Evolutionary conservation across 257 asterid genomes (phyloP).

Genomic region (Lycium barbarum): DNA sequence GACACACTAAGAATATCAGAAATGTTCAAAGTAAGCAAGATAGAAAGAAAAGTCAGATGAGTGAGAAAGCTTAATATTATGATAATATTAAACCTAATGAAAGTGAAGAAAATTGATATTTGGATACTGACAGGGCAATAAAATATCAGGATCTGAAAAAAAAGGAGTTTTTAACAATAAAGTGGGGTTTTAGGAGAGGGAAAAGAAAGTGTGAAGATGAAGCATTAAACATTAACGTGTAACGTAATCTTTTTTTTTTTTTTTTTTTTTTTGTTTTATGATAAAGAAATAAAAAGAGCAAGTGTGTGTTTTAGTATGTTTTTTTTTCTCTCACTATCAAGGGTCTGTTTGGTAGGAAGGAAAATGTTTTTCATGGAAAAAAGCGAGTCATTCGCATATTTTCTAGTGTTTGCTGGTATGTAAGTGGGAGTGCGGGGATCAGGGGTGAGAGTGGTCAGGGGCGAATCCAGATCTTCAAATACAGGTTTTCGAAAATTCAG

Average conservation of each 20-base stretch:
- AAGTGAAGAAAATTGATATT: neutral
- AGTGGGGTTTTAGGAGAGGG: conserved; percentile 15
- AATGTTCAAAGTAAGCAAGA: conserved; percentile 23
- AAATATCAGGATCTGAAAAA: neutral
- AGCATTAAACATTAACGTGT: neutral
- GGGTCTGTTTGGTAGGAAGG: too few relatives aligned
- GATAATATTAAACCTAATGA: neutral
- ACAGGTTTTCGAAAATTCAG: too few relatives aligned
- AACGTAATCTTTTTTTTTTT: neutral
- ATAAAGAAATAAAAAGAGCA: neutral
- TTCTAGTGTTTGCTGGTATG: too few relatives aligned
- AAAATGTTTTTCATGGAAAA: too few relatives aligned
- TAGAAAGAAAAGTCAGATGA: conserved; percentile 27
- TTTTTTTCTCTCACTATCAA: too few relatives aligned
- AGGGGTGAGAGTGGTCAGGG: too few relatives aligned
- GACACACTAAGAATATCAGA: conserved; percentile 28
- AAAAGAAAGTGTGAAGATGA: neutral
- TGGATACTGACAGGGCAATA: neutral
- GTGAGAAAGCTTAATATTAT: neutral
- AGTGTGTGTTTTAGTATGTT: too few relatives aligned
- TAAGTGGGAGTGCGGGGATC: too few relatives aligned
- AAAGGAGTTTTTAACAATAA: neutral
- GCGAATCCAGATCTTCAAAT: too few relatives aligned
- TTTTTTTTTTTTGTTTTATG: neutral
- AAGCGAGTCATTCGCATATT: too few relatives aligned